phyloP scores from a whole-genome alignment of 106 monocot species.

The Hemerocallis citrina region DNA sequence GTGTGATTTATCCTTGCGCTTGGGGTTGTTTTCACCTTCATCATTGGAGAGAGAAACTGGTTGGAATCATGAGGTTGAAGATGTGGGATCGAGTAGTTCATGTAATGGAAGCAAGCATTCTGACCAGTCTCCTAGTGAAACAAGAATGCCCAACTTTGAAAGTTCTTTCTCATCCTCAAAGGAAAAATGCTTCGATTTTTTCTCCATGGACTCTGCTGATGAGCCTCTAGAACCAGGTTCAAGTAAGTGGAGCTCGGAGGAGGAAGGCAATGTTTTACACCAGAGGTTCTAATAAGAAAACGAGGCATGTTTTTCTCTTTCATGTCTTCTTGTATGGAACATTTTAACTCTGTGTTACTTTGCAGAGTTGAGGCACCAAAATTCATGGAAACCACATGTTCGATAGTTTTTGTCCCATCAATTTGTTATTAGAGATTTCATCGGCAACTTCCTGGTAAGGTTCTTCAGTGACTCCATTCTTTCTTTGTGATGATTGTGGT shows the following conservation, averaged over 20 bases:
- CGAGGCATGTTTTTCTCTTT: background rate
- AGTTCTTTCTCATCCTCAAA: slow-evolving; percentile 7
- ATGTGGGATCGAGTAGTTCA: slow-evolving; percentile 43
- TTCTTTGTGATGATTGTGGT: background rate
- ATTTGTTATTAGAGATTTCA: background rate
- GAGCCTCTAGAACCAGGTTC: slow-evolving; percentile 23
- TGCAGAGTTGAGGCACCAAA: background rate
- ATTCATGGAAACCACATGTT: background rate
- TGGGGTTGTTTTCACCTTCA: slow-evolving; percentile 35
- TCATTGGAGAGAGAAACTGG: slow-evolving; percentile 12
- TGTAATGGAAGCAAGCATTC: slow-evolving; percentile 24
- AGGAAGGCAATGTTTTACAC: slow-evolving; percentile 1
- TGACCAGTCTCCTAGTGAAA: slow-evolving; percentile 1
- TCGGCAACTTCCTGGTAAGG: background rate
- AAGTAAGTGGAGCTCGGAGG: slow-evolving; percentile 26
- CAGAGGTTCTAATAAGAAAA: background rate
- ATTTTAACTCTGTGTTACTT: background rate
- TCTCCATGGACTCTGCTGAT: slow-evolving; percentile 4
- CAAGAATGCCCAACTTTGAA: background rate
- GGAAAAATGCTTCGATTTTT: slow-evolving; percentile 22
- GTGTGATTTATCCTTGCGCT: slow-evolving; percentile 48
- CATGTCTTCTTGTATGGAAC: background rate
- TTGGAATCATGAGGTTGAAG: slow-evolving; percentile 32
- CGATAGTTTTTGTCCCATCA: background rate
- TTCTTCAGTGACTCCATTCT: background rate